A percentile compares a stretch with the other conserved stretches of the same genome.
Evolutionary conservation across 2,329 filamentous ascomycete genomes (phyloP).

Genomic region (Mycosphaerelloides madeirae): DNA sequence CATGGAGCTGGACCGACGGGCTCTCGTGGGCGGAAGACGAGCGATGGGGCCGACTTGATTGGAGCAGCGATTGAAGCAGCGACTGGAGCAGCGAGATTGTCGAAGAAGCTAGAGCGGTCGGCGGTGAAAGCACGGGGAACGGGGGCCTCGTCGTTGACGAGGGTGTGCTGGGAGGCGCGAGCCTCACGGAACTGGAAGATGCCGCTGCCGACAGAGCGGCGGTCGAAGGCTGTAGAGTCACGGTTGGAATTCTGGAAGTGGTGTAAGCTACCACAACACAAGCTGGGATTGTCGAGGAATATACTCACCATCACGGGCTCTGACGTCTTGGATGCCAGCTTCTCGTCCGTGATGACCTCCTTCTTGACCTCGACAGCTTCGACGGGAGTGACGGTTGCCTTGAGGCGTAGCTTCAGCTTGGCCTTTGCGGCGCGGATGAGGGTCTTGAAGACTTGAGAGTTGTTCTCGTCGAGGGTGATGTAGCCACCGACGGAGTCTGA

Average conservation of each 20-base stretch:
- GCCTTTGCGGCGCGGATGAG: slow-evolving; percentile 95
- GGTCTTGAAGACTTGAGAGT: slow-evolving; percentile 87
- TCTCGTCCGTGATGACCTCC: slow-evolving; percentile 16
- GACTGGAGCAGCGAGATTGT: slow-evolving; percentile 12
- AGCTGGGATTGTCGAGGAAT: not conserved
- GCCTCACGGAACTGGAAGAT: slow-evolving; percentile 37
- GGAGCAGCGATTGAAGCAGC: too few relatives aligned
- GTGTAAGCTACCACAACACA: slow-evolving; percentile 10
- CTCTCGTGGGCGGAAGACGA: slow-evolving; percentile 40
- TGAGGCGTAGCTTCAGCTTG: slow-evolving; percentile 93
- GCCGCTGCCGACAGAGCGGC: slow-evolving; percentile 31
- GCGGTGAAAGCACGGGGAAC: slow-evolving; percentile 38
- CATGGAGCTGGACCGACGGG: slow-evolving; percentile 28
- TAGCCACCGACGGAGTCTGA: slow-evolving; percentile 9
- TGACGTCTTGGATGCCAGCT: slow-evolving; percentile 13
- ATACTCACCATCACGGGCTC: not conserved
- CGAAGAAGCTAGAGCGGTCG: slow-evolving; percentile 23
- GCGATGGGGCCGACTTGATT: slow-evolving; percentile 22
- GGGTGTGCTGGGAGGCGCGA: slow-evolving; percentile 28
- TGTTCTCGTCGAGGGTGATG: slow-evolving; percentile 69
- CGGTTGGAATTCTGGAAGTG: slow-evolving; percentile 18
- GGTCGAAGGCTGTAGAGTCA: slow-evolving; percentile 25
- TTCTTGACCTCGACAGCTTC: slow-evolving; percentile 12
- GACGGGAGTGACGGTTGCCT: slow-evolving; percentile 31
- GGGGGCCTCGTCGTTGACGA: slow-evolving; percentile 30